Percentiles rank a stretch among this genome's conserved stretches.
phyloP scores from a whole-genome alignment of 2,329 filamentous ascomycete species.

The Pseudonectria foliicola region DNA sequence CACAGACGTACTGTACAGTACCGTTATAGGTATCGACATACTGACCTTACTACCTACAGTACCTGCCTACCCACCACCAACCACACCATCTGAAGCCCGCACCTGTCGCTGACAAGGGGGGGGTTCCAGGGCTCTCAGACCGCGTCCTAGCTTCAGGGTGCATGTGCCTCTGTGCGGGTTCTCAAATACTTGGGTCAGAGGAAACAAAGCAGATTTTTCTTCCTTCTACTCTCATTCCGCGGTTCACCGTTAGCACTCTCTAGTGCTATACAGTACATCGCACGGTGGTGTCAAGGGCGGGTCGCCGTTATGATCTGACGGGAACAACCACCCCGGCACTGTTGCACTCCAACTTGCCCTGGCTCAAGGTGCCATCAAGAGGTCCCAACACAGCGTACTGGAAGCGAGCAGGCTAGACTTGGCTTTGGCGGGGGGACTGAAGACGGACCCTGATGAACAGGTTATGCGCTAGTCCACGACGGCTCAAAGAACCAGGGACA shows the following conservation, averaged over 20 bases:
- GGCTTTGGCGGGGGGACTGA: conserved; percentile 8
- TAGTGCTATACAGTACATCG: too few relatives aligned
- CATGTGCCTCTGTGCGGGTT: conserved; percentile 2
- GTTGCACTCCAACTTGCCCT: conserved; percentile 9
- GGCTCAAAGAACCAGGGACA: conserved; percentile 6
- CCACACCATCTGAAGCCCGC: conserved; percentile 14
- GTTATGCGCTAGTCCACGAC: conserved; percentile 8
- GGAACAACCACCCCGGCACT: conserved; percentile 4
- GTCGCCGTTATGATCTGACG: too few relatives aligned
- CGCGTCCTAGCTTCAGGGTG: conserved; percentile 11
- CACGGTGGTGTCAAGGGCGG: too few relatives aligned
- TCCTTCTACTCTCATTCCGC: too few relatives aligned
- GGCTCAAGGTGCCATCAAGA: conserved; percentile 13
- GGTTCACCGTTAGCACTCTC: too few relatives aligned
- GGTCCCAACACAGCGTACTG: conserved; percentile 18
- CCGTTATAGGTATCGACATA: too few relatives aligned
- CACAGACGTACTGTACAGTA: too few relatives aligned
- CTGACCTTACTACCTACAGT: too few relatives aligned
- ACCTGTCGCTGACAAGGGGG: conserved; percentile 1
- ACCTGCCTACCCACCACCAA: conserved; percentile 8
- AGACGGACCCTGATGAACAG: conserved; percentile 18
- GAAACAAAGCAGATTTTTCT: too few relatives aligned
- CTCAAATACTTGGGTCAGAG: too few relatives aligned
- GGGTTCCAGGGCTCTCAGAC: conserved; percentile 17
- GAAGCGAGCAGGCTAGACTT: conserved; percentile 21